Conservation (phyloP, 768 basidiomycete genomes). For the Rhizopogon roseolus region DNA sequence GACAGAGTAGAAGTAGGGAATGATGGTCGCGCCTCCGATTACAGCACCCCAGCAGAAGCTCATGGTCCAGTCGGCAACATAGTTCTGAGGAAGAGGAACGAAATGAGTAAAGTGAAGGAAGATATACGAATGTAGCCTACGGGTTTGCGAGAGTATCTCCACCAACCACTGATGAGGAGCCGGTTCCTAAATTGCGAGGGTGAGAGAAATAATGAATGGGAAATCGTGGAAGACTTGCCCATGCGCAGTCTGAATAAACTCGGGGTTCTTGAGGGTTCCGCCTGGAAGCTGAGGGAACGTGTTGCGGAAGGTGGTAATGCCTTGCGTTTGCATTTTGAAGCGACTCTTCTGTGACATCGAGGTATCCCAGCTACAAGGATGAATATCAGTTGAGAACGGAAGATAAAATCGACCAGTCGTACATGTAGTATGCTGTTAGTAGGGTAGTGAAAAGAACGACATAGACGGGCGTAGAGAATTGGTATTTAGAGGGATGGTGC, state of each 20-base stretch:
- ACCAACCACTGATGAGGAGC: constrained; percentile 89
- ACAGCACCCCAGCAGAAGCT: constrained; percentile 80
- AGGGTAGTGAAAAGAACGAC: constrained; percentile 71
- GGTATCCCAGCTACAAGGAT: constrained; percentile 73
- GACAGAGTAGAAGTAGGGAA: constrained; percentile 94
- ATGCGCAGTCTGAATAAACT: constrained; percentile 89
- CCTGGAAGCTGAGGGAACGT: constrained; percentile 94
- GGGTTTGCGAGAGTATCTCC: constrained; percentile 92
- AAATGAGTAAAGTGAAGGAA: background rate
- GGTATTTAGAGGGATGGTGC: constrained; percentile 82
- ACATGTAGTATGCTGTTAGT: constrained; percentile 85
- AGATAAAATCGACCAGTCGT: background rate
- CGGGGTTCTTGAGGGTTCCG: constrained; percentile 78
- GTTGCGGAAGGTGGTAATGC: constrained; percentile 77
- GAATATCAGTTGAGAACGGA: background rate
- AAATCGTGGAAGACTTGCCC: constrained; percentile 45
- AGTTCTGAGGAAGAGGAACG: constrained; percentile 52
- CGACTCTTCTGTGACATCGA: constrained; percentile 95
- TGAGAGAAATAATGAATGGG: background rate
- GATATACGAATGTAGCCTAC: constrained; percentile 35
- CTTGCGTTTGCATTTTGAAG: constrained; percentile 97
- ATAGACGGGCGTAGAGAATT: constrained; percentile 74
- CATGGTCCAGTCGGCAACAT: constrained; percentile 90
- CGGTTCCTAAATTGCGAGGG: constrained; percentile 56
- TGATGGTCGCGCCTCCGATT: constrained; percentile 70